phyloP scores from a whole-genome alignment of 1,139 yeast genomes.

The Yamadazyma dushanensis region DNA sequence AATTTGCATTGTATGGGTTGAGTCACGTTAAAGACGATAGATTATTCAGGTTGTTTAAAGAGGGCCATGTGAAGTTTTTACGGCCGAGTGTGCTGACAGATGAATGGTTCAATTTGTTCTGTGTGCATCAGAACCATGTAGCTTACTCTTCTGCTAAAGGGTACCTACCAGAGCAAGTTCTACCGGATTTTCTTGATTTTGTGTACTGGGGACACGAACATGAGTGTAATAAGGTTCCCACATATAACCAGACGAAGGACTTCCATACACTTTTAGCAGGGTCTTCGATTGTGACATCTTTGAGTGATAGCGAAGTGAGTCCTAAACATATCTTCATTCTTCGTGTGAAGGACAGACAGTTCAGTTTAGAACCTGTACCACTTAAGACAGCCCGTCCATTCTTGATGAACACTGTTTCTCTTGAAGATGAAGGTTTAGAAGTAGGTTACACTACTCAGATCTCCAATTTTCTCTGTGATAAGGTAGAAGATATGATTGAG shows the following conservation, averaged over 20 bases:
- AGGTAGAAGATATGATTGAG: conserved; percentile 67
- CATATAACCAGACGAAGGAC: conserved; percentile 61
- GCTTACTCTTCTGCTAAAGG: conserved; percentile 81
- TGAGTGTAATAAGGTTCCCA: conserved; percentile 80
- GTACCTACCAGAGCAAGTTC: conserved; percentile 77
- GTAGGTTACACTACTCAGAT: conserved; percentile 69
- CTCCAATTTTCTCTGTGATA: conserved; percentile 54
- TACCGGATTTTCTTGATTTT: conserved; percentile 80
- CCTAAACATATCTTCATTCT: conserved; percentile 74
- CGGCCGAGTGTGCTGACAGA: conserved; percentile 61
- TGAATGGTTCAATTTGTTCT: conserved; percentile 81
- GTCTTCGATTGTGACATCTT: conserved; percentile 88
- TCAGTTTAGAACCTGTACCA: conserved; percentile 62
- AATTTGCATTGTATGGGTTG: conserved; percentile 84
- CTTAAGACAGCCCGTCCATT: conserved; percentile 83
- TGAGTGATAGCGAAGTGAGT: conserved; percentile 81
- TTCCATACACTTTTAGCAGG: conserved; percentile 92
- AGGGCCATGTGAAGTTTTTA: conserved; percentile 75
- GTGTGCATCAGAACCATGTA: conserved; percentile 89
- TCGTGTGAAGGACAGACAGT: conserved; percentile 59
- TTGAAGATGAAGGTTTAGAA: conserved; percentile 54
- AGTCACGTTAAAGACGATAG: conserved; percentile 90
- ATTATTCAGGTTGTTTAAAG: conserved; percentile 76
- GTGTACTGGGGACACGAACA: conserved; percentile 99
- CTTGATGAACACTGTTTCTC: conserved; percentile 62